phyloP scores from a whole-genome alignment of 1,139 yeast genomes.

The Debaryomyces udenii region DNA sequence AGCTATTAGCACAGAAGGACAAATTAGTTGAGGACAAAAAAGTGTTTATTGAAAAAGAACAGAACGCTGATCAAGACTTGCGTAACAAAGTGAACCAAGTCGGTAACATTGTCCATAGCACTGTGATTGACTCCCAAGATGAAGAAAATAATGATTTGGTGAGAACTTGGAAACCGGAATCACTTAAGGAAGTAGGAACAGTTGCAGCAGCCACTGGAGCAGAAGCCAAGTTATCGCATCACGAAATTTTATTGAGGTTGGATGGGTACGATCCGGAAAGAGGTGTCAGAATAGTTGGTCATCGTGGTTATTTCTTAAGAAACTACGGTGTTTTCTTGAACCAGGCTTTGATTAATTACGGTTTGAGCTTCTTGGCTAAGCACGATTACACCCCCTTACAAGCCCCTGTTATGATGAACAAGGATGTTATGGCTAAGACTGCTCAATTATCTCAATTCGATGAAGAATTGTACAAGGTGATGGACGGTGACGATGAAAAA shows the following conservation, averaged over 20 bases:
- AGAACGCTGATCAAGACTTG: slow-evolving; percentile 74
- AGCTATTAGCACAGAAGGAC: slow-evolving; percentile 79
- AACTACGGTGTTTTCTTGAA: slow-evolving; percentile 95
- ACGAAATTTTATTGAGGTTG: slow-evolving; percentile 88
- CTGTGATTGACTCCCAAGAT: slow-evolving; percentile 83
- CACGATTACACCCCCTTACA: slow-evolving; percentile 89
- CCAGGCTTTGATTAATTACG: slow-evolving; percentile 97
- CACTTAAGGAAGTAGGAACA: slow-evolving; percentile 56
- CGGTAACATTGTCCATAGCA: slow-evolving; percentile 92
- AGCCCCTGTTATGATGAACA: slow-evolving; percentile 99
- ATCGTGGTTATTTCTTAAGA: slow-evolving; percentile 96
- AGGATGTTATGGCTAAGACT: slow-evolving; percentile 98
- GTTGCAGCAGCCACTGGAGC: slow-evolving; percentile 74
- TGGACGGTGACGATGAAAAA: slow-evolving; percentile 97
- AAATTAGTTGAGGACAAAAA: slow-evolving; percentile 70
- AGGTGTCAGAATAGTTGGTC: slow-evolving; percentile 97
- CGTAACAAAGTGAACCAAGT: slow-evolving; percentile 81
- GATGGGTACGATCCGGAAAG: slow-evolving; percentile 99
- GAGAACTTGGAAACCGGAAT: slow-evolving; percentile 81
- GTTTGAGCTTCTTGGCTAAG: slow-evolving; percentile 78
- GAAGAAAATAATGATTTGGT: slow-evolving; percentile 91
- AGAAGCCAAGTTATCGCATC: slow-evolving; percentile 87
- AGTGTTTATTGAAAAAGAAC: slow-evolving; percentile 65
- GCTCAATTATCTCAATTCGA: slow-evolving; percentile 98
- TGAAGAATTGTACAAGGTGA: slow-evolving; percentile 94